Base-by-base conservation (phyloP, 1,139 yeast species). In the Kodamaea plutei region DNA sequence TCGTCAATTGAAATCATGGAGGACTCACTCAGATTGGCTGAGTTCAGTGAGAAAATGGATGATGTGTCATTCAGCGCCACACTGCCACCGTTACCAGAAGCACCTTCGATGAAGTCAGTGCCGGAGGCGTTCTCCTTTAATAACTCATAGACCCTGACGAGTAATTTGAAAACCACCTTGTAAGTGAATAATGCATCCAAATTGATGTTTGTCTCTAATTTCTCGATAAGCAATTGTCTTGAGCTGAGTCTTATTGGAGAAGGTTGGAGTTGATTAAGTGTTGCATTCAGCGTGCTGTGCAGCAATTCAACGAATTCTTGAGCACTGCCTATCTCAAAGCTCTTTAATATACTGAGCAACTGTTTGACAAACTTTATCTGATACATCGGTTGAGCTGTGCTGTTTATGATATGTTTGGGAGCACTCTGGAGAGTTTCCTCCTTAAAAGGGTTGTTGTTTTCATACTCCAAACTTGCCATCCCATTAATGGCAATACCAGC, bases 191-290 rank as follows among this genome's bases (percentile, higher is more conserved):
- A 45, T 16, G 53, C 54, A 39, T 68, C 74, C 31, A 68, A 52
- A 16, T 55, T 48, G 29, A 68, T 67, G 38, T 67, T 68, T 29
- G 68, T 65, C 38, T 68, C 74, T 29, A 68, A 47, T 44, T 67
- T 68, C 39, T 68, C 74, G 23, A 68, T 66, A 28, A 65, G 52
- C 29, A 68, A 52, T 37, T 68, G 74, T 28, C 58, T 58, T 8
- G 72, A 61, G 36, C 54, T 64, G 33, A 68, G 48, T 37, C 60
- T 61, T 26, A 67, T 66, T 9, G 74, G 74, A 10, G 71, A 63
- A 11, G 47, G 43, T 16, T 35, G 38, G 4, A 35, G 6, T 30
- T 34, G 42, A 36, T 33, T 36, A 21, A 43, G 23, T 6, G 46
- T 39, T 4, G 43, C 35, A 22, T 15, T 39, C 25, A 45, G 41